Percentiles rank a stretch among this genome's conserved stretches.
These are phyloP conservation scores for Castanospermum australe DNA, from an alignment of 306 rosid genomes.

Conservation along the genomic window DNA sequence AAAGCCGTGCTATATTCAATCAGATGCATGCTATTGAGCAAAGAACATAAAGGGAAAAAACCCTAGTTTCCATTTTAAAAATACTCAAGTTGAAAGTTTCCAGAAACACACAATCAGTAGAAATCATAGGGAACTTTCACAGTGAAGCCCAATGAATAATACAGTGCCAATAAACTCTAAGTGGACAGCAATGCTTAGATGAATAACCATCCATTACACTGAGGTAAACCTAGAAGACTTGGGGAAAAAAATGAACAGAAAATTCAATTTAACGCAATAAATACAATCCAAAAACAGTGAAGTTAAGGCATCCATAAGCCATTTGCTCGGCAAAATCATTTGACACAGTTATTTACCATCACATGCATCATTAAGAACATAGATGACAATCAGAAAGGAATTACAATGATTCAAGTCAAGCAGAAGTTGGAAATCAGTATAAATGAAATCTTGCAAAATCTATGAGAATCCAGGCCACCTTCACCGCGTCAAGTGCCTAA, in stretches of 20 bases:
- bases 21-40: background rate
- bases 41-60: background rate
- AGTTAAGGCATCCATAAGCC: background rate
- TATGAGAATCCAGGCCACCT: conserved; percentile 1
- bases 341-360: background rate
- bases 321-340: conserved; percentile 16
- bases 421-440: background rate
- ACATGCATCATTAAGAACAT: conserved; percentile 22
- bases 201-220: conserved; percentile 2
- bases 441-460: background rate
- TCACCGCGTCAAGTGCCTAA: too few relatives aligned
- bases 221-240: background rate
- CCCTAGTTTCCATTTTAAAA: conserved; percentile 5
- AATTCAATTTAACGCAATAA: background rate
- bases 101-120: background rate
- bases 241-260: background rate
- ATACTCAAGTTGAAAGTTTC: background rate
- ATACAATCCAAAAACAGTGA: background rate
- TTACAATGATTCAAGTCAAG: background rate
- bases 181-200: background rate
- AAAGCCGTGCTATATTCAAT: background rate
- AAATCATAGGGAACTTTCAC: background rate
- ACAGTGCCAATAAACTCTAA: background rate
- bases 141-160: background rate
- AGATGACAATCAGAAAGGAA: background rate